Evolutionary conservation across 805 yeast genomes (phyloP).

Genomic region (Suhomyces faveliae): DNA sequence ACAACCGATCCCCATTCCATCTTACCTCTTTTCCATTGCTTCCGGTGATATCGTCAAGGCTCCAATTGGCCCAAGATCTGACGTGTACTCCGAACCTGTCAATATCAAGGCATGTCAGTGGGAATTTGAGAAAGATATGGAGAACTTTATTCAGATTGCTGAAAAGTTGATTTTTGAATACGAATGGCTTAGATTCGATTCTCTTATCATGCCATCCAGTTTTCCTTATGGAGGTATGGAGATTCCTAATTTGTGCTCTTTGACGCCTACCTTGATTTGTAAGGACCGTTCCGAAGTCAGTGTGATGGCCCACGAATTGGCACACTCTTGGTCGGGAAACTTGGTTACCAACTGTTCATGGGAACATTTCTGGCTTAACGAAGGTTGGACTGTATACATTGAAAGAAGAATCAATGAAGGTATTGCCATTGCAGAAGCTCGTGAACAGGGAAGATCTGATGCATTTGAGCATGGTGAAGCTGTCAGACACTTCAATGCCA

Average conservation of each 20-base stretch:
- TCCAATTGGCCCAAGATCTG: constrained; percentile 35
- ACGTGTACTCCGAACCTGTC: constrained; percentile 28
- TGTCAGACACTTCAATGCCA: constrained; percentile 29
- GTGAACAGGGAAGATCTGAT: constrained; percentile 11
- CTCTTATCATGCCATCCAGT: constrained; percentile 31
- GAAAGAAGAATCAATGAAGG: constrained; percentile 35
- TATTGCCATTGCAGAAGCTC: constrained; percentile 20
- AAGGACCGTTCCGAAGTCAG: constrained; percentile 34
- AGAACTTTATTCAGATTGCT: constrained; percentile 33
- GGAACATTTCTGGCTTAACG: constrained; percentile 41
- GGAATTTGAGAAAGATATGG: constrained; percentile 38
- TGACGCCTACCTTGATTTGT: constrained; percentile 35
- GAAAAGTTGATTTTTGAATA: constrained; percentile 31
- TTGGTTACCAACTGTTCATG: constrained; percentile 36
- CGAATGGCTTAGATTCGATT: constrained; percentile 35
- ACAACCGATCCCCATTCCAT: constrained; percentile 37
- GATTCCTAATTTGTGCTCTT: constrained; percentile 34
- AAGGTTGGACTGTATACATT: constrained; percentile 38
- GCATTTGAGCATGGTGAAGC: constrained; percentile 29
- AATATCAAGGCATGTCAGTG: constrained; percentile 29
- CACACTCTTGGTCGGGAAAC: constrained; percentile 40
- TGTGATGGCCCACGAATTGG: constrained; percentile 39
- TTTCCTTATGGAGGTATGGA: constrained; percentile 43
- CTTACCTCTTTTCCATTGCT: constrained; percentile 34
- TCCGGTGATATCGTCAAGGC: constrained; percentile 31